phyloP scores from a whole-genome alignment of 352 stramenopile genomes.

The Pythium sukuiense region DNA sequence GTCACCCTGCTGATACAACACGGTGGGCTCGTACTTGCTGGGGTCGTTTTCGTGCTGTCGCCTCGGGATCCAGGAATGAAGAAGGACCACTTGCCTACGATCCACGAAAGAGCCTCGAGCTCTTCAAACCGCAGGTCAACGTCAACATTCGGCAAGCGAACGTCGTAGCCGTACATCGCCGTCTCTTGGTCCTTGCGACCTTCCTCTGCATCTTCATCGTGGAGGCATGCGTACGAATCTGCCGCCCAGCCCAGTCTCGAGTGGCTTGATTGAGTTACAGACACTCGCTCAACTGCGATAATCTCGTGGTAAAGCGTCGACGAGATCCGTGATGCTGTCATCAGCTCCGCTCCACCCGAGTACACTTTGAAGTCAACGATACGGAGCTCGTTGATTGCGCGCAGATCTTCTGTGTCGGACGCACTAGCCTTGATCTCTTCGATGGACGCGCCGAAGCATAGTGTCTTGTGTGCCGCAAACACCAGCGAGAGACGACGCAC shows the following conservation, averaged over 20 bases:
- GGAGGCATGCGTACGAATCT: slow-evolving; percentile 16
- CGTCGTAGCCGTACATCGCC: slow-evolving; percentile 73
- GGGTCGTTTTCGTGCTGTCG: too few species aligned
- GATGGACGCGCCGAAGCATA: slow-evolving; percentile 59
- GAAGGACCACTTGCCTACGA: slow-evolving; percentile 77
- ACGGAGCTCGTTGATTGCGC: slow-evolving; percentile 21
- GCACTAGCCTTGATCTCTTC: slow-evolving; percentile 29
- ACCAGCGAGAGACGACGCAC: slow-evolving; percentile 50
- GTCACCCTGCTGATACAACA: slow-evolving; percentile 12
- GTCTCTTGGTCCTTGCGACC: slow-evolving; percentile 31
- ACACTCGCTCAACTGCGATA: background rate
- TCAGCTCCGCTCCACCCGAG: slow-evolving; percentile 12
- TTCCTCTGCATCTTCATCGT: slow-evolving; percentile 12
- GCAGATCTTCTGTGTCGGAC: background rate
- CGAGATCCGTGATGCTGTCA: background rate
- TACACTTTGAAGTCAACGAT: slow-evolving; percentile 10
- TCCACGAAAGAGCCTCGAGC: slow-evolving; percentile 65
- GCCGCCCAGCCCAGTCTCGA: slow-evolving; percentile 18
- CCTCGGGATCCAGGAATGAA: slow-evolving; percentile 49
- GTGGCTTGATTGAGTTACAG: slow-evolving; percentile 20
- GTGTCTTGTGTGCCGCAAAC: slow-evolving; percentile 54
- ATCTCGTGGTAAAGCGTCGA: slow-evolving; percentile 7
- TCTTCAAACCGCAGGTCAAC: slow-evolving; percentile 56
- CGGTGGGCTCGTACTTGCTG: background rate
- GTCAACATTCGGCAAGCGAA: slow-evolving; percentile 43